These are phyloP conservation scores for Alisma plantagoaquatica DNA, from an alignment of 106 monocot species.

Conservation along the genomic window DNA sequence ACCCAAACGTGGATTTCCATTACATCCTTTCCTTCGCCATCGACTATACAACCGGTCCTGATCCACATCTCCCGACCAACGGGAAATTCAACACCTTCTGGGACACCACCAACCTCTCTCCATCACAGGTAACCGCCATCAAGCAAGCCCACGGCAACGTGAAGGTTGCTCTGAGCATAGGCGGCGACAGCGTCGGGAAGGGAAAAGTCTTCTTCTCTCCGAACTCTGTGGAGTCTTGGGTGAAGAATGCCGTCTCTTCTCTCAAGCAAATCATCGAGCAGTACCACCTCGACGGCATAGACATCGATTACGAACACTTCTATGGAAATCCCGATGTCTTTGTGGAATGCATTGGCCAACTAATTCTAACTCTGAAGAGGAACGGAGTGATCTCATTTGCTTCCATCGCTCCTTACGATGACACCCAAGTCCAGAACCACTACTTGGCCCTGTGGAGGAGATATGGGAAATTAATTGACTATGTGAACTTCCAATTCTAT, in stretches of 20 bases:
- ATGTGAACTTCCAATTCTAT: slow-evolving; percentile 14
- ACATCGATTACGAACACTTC: slow-evolving; percentile 14
- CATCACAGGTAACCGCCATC: neutral
- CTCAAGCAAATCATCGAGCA: slow-evolving; percentile 3
- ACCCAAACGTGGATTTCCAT: neutral
- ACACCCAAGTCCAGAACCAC: neutral
- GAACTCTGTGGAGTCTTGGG: neutral
- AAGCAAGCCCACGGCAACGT: neutral
- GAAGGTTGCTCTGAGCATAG: slow-evolving; percentile 3
- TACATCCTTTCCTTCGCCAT: slow-evolving; percentile 11
- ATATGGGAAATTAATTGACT: neutral
- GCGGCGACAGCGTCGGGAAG: slow-evolving; percentile 2
- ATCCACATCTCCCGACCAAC: slow-evolving; percentile 1
- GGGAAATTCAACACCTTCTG: slow-evolving; percentile 8
- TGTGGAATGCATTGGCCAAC: slow-evolving; percentile 6
- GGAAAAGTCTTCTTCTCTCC: neutral
- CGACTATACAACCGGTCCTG: slow-evolving; percentile 1
- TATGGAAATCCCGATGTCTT: neutral
- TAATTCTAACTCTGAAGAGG: neutral
- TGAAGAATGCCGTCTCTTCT: slow-evolving; percentile 4
- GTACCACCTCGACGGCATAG: slow-evolving; percentile 7
- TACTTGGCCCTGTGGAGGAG: slow-evolving; percentile 4
- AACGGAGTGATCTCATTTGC: slow-evolving; percentile 8
- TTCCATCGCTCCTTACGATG: slow-evolving; percentile 6
- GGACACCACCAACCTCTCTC: neutral